Conservation (phyloP, 176 grass and related monocot species). For the Triticum turgidum region DNA sequence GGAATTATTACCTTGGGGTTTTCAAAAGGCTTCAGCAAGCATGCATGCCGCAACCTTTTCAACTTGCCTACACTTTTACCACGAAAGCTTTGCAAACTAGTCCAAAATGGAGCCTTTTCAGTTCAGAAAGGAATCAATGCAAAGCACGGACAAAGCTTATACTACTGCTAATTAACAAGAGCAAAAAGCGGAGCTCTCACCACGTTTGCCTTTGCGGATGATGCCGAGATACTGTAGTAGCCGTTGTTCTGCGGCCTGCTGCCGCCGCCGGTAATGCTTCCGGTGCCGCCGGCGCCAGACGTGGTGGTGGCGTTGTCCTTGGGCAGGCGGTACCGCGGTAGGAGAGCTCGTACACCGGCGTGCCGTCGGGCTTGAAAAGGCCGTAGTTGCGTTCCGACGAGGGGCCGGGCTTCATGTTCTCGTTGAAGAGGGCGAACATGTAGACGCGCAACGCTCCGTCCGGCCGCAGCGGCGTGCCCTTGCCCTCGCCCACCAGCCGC, state of each 20-base stretch:
- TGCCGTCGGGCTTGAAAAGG: constrained; percentile 62
- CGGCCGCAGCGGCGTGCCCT: constrained; percentile 72
- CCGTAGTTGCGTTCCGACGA: constrained; percentile 76
- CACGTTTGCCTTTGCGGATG: not conserved
- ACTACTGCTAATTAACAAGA: not conserved
- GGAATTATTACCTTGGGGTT: not conserved
- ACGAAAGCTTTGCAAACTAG: not conserved
- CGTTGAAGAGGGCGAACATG: constrained; percentile 83
- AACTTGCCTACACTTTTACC: not conserved
- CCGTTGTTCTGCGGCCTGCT: constrained; percentile 7
- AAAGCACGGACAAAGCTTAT: not conserved
- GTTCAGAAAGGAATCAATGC: not conserved
- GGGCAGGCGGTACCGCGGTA: constrained; percentile 29
- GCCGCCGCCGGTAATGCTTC: constrained; percentile 17
- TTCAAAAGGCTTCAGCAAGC: not conserved
- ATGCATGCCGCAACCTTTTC: too few species aligned
- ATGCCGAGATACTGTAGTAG: constrained; percentile 66
- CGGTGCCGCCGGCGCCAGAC: constrained; percentile 24
- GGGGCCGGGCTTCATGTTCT: constrained; percentile 70
- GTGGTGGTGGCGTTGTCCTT: constrained; percentile 34
- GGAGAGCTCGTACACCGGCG: constrained; percentile 53
- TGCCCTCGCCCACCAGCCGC: constrained; percentile 47
- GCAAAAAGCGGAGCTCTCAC: constrained; percentile 1
- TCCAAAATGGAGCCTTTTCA: not conserved
- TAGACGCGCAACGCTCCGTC: constrained; percentile 43